A percentile compares a stretch with the other conserved stretches of the same genome.
phyloP scores from a whole-genome alignment of 495 filamentous ascomycete species.

The Aspergillus carlsbadensis region DNA sequence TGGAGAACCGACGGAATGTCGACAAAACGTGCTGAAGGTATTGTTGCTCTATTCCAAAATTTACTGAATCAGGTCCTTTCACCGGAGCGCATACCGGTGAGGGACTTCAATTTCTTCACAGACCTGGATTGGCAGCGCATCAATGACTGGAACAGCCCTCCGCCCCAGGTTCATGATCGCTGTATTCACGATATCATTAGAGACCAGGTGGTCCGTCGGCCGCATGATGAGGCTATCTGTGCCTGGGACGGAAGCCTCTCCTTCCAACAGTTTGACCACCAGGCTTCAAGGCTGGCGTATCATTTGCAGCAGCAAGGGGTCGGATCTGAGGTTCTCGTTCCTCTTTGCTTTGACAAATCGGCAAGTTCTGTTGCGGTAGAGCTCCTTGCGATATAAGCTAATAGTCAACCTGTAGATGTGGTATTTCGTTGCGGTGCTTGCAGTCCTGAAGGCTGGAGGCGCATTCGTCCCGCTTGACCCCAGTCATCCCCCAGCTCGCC shows the following conservation, averaged over 20 bases:
- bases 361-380: no score
- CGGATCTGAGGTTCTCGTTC: neutral
- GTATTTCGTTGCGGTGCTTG: neutral
- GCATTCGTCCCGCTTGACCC: neutral
- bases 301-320: constrained; percentile 2
- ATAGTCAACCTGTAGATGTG: neutral
- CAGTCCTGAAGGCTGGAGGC: neutral
- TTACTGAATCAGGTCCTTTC: neutral
- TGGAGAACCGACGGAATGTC: neutral
- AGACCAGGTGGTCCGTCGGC: neutral
- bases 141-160: neutral
- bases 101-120: neutral
- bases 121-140: constrained; percentile 3
- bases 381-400: no score
- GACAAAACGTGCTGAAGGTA: neutral
- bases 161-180: neutral
- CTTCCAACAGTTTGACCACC: neutral
- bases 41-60: neutral
- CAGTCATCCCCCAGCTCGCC: constrained; percentile 1
- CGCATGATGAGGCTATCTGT: constrained; percentile 4
- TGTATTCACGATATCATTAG: constrained; percentile 6
- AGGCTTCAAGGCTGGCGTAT: neutral
- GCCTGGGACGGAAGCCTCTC: constrained; percentile 3
- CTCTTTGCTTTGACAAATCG: constrained; percentile 9
- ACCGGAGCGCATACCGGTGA: neutral